phyloP scores from a whole-genome alignment of 225 moss, liverwort and hornwort genomes.

The Climacium dendroides region DNA sequence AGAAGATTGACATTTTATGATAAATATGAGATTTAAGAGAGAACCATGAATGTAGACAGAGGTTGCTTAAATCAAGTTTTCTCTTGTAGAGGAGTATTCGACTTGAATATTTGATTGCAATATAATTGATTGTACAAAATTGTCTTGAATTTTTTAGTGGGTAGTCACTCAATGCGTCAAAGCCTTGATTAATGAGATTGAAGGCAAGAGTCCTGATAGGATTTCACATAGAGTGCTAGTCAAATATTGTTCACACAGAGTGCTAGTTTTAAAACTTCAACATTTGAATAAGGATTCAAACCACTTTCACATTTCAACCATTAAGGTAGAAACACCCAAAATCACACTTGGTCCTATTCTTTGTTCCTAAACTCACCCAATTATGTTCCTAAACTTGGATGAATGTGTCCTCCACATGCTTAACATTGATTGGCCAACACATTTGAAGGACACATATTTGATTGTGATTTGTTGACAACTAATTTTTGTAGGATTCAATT shows the following conservation, averaged over 20 bases:
- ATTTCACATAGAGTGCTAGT: rapidly evolving
- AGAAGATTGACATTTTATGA: rapidly evolving
- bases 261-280: background rate
- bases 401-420: too few relatives aligned
- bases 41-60: rapidly evolving
- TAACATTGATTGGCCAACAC: too few relatives aligned
- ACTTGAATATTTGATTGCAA: background rate
- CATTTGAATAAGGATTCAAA: background rate
- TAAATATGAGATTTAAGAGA: background rate
- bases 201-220: too few relatives aligned
- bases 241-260: too few relatives aligned
- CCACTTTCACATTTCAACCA: background rate
- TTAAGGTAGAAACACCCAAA: too few relatives aligned
- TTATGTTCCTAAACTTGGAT: too few relatives aligned
- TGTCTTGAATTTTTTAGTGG: too few relatives aligned
- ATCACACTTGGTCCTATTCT: too few relatives aligned
- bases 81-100: rapidly evolving
- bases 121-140: background rate
- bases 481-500: too few relatives aligned
- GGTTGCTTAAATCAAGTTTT: background rate
- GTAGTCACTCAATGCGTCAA: background rate
- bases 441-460: too few relatives aligned
- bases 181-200: rapidly evolving
- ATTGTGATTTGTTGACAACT: too few relatives aligned
- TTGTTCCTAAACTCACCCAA: too few relatives aligned